phyloP scores from a whole-genome alignment of 2,329 filamentous ascomycete species.

The Aspergillus udagawae region DNA sequence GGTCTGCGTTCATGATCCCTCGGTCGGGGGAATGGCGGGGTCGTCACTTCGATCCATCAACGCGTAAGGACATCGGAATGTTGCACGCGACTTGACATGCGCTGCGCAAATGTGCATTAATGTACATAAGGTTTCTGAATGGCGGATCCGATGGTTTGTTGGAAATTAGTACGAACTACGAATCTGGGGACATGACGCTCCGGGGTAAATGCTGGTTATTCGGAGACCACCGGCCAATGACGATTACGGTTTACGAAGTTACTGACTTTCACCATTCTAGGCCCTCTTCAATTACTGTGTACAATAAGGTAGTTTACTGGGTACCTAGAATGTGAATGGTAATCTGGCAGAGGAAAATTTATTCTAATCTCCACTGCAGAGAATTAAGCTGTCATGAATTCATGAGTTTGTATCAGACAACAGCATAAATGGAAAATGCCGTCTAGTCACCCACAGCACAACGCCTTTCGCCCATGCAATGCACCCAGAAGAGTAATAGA shows the following conservation, averaged over 20 bases:
- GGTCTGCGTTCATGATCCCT: slow-evolving; percentile 19
- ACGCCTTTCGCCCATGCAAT: slow-evolving; percentile 39
- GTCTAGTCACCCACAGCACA: slow-evolving; percentile 19
- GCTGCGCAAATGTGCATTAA: not conserved
- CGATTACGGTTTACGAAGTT: not conserved
- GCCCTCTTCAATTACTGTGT: not conserved
- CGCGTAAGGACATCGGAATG: not conserved
- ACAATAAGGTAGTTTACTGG: not conserved
- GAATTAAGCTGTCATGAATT: not conserved
- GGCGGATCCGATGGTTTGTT: not conserved
- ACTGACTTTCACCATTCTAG: not conserved
- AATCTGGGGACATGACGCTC: not conserved
- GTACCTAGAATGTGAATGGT: not conserved
- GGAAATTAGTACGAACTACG: not conserved
- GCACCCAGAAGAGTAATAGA: slow-evolving; percentile 26
- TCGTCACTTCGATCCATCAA: slow-evolving; percentile 13
- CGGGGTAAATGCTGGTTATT: not conserved
- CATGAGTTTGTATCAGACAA: slow-evolving; percentile 19
- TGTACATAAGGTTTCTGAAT: not conserved
- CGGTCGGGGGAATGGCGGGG: slow-evolving; percentile 18
- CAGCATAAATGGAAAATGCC: slow-evolving; percentile 8
- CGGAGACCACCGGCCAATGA: not conserved
- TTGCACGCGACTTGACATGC: not conserved
- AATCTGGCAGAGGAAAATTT: not conserved
- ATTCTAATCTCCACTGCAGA: not conserved